phyloP scores from a whole-genome alignment of 768 basidiomycete genomes.

The Hygrocybe coccinea region DNA sequence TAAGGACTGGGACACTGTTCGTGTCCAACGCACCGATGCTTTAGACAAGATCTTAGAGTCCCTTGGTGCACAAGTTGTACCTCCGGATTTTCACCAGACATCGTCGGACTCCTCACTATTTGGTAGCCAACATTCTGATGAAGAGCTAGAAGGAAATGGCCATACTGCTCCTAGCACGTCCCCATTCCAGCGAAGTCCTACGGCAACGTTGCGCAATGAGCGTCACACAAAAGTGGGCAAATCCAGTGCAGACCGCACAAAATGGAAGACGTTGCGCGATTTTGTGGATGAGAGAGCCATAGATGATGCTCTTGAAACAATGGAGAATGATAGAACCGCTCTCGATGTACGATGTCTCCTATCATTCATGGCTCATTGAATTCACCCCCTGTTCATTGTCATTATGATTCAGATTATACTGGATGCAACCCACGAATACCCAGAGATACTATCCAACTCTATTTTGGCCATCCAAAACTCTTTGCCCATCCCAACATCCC shows the following conservation, averaged over 20 bases:
- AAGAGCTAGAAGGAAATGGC: slow-evolving; percentile 19
- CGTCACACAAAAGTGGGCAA: neutral
- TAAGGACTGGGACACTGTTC: slow-evolving; percentile 68
- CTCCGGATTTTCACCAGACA: slow-evolving; percentile 69
- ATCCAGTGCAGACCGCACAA: slow-evolving; percentile 40
- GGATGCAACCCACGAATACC: slow-evolving; percentile 59
- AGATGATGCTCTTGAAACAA: slow-evolving; percentile 67
- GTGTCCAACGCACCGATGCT: slow-evolving; percentile 54
- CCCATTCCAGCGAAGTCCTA: slow-evolving; percentile 33
- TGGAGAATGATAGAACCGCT: slow-evolving; percentile 63
- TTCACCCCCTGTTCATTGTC: too few relatives aligned
- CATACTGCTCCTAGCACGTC: slow-evolving; percentile 9
- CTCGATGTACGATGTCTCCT: slow-evolving; percentile 53
- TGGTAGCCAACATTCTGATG: slow-evolving; percentile 64
- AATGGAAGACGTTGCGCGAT: slow-evolving; percentile 80
- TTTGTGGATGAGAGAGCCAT: slow-evolving; percentile 82
- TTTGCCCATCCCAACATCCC: slow-evolving; percentile 38
- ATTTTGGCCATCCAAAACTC: slow-evolving; percentile 52
- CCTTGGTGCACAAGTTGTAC: slow-evolving; percentile 67
- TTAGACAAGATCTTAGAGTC: slow-evolving; percentile 70
- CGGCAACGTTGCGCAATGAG: slow-evolving; percentile 36
- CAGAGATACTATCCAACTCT: slow-evolving; percentile 54
- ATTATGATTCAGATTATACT: slow-evolving; percentile 49
- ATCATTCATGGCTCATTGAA: neutral
- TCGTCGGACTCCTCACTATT: slow-evolving; percentile 72